Conservation (phyloP, 345 rosid species). For the Acer saccharum region DNA sequence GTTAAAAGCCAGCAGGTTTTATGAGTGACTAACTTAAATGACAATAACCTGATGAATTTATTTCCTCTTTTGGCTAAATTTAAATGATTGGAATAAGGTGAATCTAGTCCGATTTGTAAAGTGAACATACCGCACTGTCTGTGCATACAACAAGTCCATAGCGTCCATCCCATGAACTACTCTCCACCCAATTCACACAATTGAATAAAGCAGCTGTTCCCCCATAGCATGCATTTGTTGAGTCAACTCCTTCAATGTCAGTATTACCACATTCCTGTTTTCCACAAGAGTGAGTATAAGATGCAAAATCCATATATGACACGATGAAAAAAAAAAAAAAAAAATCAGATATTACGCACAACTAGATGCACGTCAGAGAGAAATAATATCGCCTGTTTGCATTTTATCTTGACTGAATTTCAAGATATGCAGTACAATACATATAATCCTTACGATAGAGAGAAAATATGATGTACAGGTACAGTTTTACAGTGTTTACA, state of each 20-base stretch:
- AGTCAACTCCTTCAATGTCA: conserved; percentile 97
- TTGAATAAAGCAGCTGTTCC: conserved; percentile 59
- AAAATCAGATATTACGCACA: not conserved
- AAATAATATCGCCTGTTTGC: not conserved
- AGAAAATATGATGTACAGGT: not conserved
- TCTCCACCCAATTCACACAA: conserved; percentile 98
- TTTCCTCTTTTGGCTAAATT: not conserved
- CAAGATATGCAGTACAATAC: not conserved
- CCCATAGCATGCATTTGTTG: conserved; percentile 95
- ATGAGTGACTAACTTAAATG: not conserved
- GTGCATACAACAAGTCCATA: conserved; percentile 94
- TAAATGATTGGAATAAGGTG: not conserved
- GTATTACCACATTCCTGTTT: conserved; percentile 83
- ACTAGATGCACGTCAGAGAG: not conserved
- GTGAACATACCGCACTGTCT: conserved; percentile 83
- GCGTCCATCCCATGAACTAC: conserved; percentile 92
- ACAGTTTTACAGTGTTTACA: not conserved
- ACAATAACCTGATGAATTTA: not conserved
- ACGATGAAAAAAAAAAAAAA: not conserved
- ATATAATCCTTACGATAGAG: not conserved
- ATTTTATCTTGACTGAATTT: not conserved
- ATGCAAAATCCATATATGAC: not conserved
- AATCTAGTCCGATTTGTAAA: not conserved
- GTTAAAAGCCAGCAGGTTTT: not conserved
- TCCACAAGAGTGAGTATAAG: not conserved